Evolutionary conservation across 805 yeast genomes (phyloP), one percentile per base, ranked within the genome.

Genomic region (Candida sakaeoensis): DNA sequence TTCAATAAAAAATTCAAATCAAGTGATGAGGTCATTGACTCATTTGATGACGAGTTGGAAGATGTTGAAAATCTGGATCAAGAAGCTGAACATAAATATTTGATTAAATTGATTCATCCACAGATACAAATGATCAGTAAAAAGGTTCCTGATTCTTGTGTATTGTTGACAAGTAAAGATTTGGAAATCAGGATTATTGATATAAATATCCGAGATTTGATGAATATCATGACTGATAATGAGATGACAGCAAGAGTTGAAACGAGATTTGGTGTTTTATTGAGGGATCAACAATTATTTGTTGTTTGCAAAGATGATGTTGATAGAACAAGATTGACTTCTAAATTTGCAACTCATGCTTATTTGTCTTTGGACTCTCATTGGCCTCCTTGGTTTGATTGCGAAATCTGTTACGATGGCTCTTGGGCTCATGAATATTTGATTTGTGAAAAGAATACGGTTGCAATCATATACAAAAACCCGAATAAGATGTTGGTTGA

Each of bases 361-460:
- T 83, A 82, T 52, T 87, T 90, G 2, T 72, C 81, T 8, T 60
- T 54, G 5, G 52, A 60, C 12, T 61, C 34, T 29, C 36, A 63
- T 14, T 89, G 96, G 96, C 96, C 96, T 2, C 95, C 95, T 0
- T 90, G 95, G 88, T 60, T 89, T 25, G 88, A 88, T 4, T 56
- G 74, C 36, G 95, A 87, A 47, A 65, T 79, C 13, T 77, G 83
- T 46, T 74, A 77, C 45, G 79, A 80, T 37, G 68, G 75, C 14
- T 40, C 49, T 8, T 55, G 59, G 55, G 27, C 49, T 24, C 47
- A 47, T 27, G 49, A 58, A 21, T 55, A 68, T 40, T 49, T 66
- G 22, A 56, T 68, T 8, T 46, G 58, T n/a, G 71, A 67, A 33
- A 53, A 54, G 18, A 63, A 56, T 19, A 52, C 69, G 1, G 57